phyloP scores from a whole-genome alignment of 352 stramenopile species.

The Globisporangium radiosum region DNA sequence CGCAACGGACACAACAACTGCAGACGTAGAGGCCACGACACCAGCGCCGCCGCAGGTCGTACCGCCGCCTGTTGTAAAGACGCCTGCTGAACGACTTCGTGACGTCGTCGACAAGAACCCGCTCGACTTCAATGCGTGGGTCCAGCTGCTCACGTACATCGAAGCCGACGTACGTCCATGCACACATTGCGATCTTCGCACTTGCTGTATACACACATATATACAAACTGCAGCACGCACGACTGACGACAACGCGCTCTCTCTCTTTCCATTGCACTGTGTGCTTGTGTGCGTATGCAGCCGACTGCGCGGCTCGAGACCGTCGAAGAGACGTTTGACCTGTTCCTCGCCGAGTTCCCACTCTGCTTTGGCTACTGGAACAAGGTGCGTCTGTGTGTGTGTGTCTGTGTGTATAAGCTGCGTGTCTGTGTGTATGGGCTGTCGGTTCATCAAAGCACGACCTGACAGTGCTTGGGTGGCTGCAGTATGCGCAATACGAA shows the following conservation, averaged over 20 bases:
- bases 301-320: slow-evolving; percentile 34
- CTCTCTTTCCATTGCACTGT: background rate
- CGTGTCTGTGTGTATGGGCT: background rate
- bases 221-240: background rate
- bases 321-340: slow-evolving; percentile 62
- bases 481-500: slow-evolving; percentile 70
- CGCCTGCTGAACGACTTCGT: slow-evolving; percentile 41
- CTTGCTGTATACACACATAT: background rate
- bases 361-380: slow-evolving; percentile 86
- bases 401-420: background rate
- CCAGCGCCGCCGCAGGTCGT: background rate
- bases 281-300: slow-evolving; percentile 11
- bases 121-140: slow-evolving; percentile 78
- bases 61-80: slow-evolving; percentile 33
- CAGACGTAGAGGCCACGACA: slow-evolving; percentile 4
- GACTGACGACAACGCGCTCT: background rate
- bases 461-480: too few relatives aligned
- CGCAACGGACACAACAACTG: background rate
- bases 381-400: slow-evolving; percentile 35
- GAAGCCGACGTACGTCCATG: slow-evolving; percentile 44
- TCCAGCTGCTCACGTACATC: slow-evolving; percentile 60
- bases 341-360: slow-evolving; percentile 67
- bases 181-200: background rate
- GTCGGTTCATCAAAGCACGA: too few relatives aligned
- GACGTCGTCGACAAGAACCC: slow-evolving; percentile 58